Percentiles rank a stretch among this genome's conserved stretches.
phyloP scores from a whole-genome alignment of 2,329 filamentous ascomycete species.

The Pestalotiopsis sp. region DNA sequence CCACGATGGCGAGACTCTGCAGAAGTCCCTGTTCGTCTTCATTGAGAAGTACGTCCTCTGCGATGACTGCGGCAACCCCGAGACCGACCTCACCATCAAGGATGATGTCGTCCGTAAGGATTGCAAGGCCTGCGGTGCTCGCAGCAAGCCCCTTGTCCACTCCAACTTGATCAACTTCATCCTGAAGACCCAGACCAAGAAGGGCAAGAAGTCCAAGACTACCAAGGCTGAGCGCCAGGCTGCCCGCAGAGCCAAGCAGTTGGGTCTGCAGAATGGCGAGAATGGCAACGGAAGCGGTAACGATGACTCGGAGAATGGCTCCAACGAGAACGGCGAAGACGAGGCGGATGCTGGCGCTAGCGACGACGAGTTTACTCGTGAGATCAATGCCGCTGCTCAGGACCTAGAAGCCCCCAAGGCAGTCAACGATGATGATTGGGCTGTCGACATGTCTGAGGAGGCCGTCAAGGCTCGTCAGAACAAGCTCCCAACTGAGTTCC shows the following conservation, averaged over 20 bases:
- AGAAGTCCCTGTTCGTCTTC: slow-evolving; percentile 98
- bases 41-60: slow-evolving; percentile 98
- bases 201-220: slow-evolving; percentile 93
- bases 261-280: slow-evolving; percentile 58
- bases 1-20: slow-evolving; percentile 91
- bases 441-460: slow-evolving; percentile 93
- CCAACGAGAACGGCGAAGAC: slow-evolving; percentile 53
- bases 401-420: slow-evolving; percentile 55
- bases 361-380: slow-evolving; percentile 89
- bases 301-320: slow-evolving; percentile 65
- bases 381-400: slow-evolving; percentile 67
- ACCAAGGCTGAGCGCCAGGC: slow-evolving; percentile 90
- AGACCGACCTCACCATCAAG: slow-evolving; percentile 95
- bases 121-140: slow-evolving; percentile 98
- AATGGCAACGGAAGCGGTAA: slow-evolving; percentile 58
- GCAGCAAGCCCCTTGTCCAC: slow-evolving; percentile 86
- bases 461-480: slow-evolving; percentile 93
- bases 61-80: slow-evolving; percentile 99
- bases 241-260: slow-evolving; percentile 85
- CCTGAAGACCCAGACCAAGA: slow-evolving; percentile 89
- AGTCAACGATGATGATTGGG: slow-evolving; percentile 88
- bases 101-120: slow-evolving; percentile 89
- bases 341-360: slow-evolving; percentile 70
- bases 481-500: slow-evolving; percentile 91
- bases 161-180: slow-evolving; percentile 98